A percentile compares a stretch with the other conserved stretches of the same genome.
Evolutionary conservation across 805 yeast species (phyloP).

Genomic region (Candida oleophila): DNA sequence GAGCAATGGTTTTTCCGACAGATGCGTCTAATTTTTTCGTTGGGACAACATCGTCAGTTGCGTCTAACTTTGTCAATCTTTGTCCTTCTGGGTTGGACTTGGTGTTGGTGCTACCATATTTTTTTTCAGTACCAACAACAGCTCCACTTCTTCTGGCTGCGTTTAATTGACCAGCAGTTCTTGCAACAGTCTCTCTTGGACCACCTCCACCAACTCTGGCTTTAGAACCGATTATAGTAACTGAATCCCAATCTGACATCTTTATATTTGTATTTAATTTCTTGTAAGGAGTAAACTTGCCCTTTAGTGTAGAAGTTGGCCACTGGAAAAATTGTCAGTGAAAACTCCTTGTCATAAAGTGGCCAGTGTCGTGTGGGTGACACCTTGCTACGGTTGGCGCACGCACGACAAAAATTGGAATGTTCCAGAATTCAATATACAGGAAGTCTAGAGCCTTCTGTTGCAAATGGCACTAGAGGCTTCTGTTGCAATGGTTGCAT

Average conservation of each 20-base stretch:
- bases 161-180: slow-evolving; percentile 73
- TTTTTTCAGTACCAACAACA: slow-evolving; percentile 89
- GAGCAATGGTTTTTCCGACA: slow-evolving; percentile 85
- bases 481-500: neutral
- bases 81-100: slow-evolving; percentile 86
- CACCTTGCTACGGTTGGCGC: neutral
- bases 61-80: slow-evolving; percentile 87
- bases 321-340: neutral
- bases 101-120: slow-evolving; percentile 65
- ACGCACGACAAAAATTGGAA: neutral
- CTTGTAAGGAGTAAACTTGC: too few species aligned
- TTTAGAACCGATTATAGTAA: slow-evolving; percentile 83
- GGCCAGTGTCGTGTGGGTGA: neutral
- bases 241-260: slow-evolving; percentile 86
- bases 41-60: slow-evolving; percentile 89
- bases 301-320: neutral
- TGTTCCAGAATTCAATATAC: slow-evolving; percentile 2
- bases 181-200: slow-evolving; percentile 82
- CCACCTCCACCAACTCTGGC: slow-evolving; percentile 88
- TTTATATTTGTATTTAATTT: slow-evolving; percentile 4
- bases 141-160: slow-evolving; percentile 93
- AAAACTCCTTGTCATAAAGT: neutral
- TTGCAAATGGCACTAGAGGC: neutral
- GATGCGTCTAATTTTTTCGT: slow-evolving; percentile 81
- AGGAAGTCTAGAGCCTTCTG: neutral